Percentiles rank a stretch among this genome's conserved stretches.
Conservation (phyloP, 1,284 basidiomycete genomes). For the Rhodofomes roseus region DNA sequence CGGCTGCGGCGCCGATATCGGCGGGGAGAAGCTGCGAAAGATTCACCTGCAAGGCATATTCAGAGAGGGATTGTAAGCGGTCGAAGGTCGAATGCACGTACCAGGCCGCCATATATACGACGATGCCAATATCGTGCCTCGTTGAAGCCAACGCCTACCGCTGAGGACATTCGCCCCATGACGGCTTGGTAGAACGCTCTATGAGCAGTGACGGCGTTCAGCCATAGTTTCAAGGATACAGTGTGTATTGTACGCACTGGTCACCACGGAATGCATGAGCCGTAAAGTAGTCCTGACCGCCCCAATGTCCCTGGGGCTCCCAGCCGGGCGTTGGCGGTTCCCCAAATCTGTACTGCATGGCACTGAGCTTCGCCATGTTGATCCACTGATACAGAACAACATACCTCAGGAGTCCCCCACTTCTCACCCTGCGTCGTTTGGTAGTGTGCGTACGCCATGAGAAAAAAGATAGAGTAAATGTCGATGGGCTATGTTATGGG, state of each 20-base stretch:
- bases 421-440: conserved; percentile 13
- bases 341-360: conserved; percentile 44
- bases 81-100: conserved; percentile 24
- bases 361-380: too few relatives aligned
- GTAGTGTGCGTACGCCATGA: conserved; percentile 23
- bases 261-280: conserved; percentile 54
- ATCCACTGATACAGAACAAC: too few relatives aligned
- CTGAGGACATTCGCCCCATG: conserved; percentile 38
- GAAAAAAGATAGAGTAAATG: neutral
- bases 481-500: neutral
- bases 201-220: neutral
- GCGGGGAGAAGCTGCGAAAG: conserved; percentile 37
- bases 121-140: conserved; percentile 59
- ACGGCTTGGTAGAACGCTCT: conserved; percentile 48
- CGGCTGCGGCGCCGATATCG: conserved; percentile 66
- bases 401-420: conserved; percentile 23
- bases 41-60: conserved; percentile 31
- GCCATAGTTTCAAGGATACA: neutral
- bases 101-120: conserved; percentile 54
- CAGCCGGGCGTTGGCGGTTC: conserved; percentile 49
- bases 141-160: conserved; percentile 43
- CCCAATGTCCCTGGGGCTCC: conserved; percentile 58
- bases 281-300: conserved; percentile 56
- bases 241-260: conserved; percentile 32
- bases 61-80: neutral